Evolutionary conservation across 129 eudicot genomes (phyloP), one percentile per base, ranked within the genome.

Genomic region (Cynara cardunculus): DNA sequence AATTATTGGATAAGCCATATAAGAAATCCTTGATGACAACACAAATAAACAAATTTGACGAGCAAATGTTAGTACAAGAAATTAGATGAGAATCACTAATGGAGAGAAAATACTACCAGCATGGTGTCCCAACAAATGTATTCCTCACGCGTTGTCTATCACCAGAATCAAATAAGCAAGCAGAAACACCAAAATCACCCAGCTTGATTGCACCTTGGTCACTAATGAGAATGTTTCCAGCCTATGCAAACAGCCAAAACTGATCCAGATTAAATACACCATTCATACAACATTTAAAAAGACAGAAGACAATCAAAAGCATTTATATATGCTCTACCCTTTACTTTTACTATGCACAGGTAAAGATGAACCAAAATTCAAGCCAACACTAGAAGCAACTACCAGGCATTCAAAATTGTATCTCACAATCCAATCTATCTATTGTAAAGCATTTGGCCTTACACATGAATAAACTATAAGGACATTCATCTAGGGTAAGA

Each of bases 101-200:
- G 18, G 37, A 24, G 74, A 75, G 25, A 74, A 72, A 12, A 74
- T 13, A 19, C n/a, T 83, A 83, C 86, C 81, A 81, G 80, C 85
- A 81, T 4, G 90, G 88, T 41, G 90, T 87, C 79, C 88, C 90
- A 25, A 81, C 86, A 81, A 87, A 87, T n/a, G 90, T 81, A 76
- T 85, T 87, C 80, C 90, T 87, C 6, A 78, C 78, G 2, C 88
- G 90, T 56, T 87, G 90, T 66, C 86, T 84, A 49, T 87, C 90
- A 22, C 90, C 88, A 27, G 86, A 66, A 81, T 87, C 90, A 84
- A 84, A 87, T 79, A 84, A 84, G 69, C 88, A 87, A 81, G 90
- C 84, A 18, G 90, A 81, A 74, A 84, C 88, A 73, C 88, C 88
- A 62, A 85, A 76, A 81, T 85, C 88, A 0, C 88, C 88, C 25